Evolutionary conservation across 192 early-diverging fungal species (phyloP).

Genomic region (Coemansia sp.): DNA sequence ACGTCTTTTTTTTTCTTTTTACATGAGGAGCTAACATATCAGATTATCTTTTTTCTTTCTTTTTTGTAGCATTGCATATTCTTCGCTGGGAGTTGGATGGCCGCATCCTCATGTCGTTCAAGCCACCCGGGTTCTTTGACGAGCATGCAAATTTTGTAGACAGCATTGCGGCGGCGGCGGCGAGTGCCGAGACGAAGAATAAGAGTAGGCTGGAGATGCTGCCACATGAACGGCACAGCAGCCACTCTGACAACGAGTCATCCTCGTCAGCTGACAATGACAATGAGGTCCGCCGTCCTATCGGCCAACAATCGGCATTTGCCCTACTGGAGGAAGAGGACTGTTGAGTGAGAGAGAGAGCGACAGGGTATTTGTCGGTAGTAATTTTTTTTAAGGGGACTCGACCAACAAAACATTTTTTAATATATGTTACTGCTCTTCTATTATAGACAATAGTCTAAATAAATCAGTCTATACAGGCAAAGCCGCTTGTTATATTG

Average conservation of each 20-base stretch:
- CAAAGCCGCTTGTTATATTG: background rate
- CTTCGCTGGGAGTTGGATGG: slow-evolving; percentile 86
- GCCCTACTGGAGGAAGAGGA: slow-evolving; percentile 41
- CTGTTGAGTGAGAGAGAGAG: slow-evolving; percentile 15
- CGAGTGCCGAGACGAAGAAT: background rate
- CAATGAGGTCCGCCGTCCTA: slow-evolving; percentile 12
- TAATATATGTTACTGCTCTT: background rate
- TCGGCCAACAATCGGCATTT: slow-evolving; percentile 51
- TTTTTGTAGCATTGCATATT: slow-evolving; percentile 71
- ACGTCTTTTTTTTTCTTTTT: background rate
- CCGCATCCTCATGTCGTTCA: slow-evolving; percentile 82
- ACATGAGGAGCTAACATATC: background rate
- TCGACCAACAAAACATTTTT: background rate
- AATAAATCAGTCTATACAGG: background rate
- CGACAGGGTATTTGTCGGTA: background rate
- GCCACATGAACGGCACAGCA: slow-evolving; percentile 7
- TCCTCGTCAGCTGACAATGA: slow-evolving; percentile 15
- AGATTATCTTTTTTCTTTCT: background rate
- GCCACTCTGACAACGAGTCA: background rate
- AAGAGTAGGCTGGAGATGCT: background rate
- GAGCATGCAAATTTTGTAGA: slow-evolving; percentile 17
- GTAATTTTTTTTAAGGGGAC: background rate
- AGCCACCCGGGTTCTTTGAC: slow-evolving; percentile 83
- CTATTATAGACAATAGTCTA: background rate
- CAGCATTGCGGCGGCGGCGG: background rate